A percentile compares a stretch with the other conserved stretches of the same genome.
Evolutionary conservation across 164 flowering plant genomes (phyloP).

Genomic region (Brasenia schreberi): DNA sequence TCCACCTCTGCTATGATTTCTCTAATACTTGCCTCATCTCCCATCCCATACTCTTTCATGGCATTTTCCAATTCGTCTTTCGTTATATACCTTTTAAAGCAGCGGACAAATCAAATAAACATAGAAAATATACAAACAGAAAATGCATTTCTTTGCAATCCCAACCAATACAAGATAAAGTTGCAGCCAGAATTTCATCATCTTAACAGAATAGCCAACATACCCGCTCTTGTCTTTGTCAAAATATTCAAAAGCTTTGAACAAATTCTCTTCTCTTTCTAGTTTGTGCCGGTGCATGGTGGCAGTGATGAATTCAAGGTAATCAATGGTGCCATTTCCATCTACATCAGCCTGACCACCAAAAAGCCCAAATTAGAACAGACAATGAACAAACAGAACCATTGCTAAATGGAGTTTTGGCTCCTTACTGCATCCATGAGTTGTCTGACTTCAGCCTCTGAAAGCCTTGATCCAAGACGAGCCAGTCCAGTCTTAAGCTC

Average conservation of each 20-base stretch:
- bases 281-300: constrained; percentile 85
- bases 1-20: constrained; percentile 87
- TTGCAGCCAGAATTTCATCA: too few species aligned
- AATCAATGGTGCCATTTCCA: constrained; percentile 84
- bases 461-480: constrained; percentile 76
- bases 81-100: constrained; percentile 53
- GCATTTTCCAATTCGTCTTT: constrained; percentile 70
- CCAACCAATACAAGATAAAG: too few species aligned
- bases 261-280: constrained; percentile 81
- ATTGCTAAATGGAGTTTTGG: not conserved
- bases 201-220: constrained; percentile 10
- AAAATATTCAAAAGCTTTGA: constrained; percentile 69
- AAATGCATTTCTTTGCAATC: not conserved
- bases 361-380: constrained; percentile 1
- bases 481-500: constrained; percentile 80
- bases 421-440: constrained; percentile 91
- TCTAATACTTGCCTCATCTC: constrained; percentile 51
- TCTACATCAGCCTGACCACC: constrained; percentile 80
- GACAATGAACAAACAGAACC: not conserved
- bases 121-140: not conserved
- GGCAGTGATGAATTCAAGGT: constrained; percentile 85
- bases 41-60: constrained; percentile 73
- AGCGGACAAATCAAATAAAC: not conserved
- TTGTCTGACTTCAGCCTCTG: constrained; percentile 75
- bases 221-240: constrained; percentile 88